A percentile compares a stretch with the other conserved stretches of the same genome.
These are phyloP conservation scores for Pleurotus cornucopiae DNA, from an alignment of 768 basidiomycete genomes.

Conservation along the genomic window DNA sequence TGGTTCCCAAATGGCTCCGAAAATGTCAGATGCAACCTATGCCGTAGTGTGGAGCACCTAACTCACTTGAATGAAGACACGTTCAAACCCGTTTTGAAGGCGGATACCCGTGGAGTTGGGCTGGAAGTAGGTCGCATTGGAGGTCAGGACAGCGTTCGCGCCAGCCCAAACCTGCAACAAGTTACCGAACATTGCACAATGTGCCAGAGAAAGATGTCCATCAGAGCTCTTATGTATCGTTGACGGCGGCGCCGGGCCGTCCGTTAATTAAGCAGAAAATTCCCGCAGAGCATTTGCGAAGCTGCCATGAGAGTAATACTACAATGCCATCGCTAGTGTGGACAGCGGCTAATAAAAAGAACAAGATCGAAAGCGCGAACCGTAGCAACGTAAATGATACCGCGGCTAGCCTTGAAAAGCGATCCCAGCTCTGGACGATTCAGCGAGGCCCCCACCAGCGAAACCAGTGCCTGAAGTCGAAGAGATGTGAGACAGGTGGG, in stretches of 20 bases:
- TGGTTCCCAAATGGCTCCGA: slow-evolving; percentile 32
- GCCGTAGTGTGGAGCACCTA: not conserved
- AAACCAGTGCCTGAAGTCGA: slow-evolving; percentile 74
- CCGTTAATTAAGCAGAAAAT: no score
- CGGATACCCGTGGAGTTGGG: slow-evolving; percentile 29
- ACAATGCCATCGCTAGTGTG: no score
- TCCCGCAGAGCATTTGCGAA: no score
- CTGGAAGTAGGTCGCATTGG: slow-evolving; percentile 17
- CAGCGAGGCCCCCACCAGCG: slow-evolving; percentile 92
- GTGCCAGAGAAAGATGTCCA: not conserved
- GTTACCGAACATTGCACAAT: not conserved
- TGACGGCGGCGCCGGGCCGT: not conserved
- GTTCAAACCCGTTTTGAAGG: slow-evolving; percentile 30
- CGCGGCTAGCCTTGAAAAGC: slow-evolving; percentile 74
- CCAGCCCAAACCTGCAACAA: not conserved
- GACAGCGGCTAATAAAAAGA: no score
- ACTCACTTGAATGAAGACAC: slow-evolving; percentile 27
- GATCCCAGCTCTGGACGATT: slow-evolving; percentile 72
- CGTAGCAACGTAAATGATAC: not conserved
- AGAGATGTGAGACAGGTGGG: not conserved
- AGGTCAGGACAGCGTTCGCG: not conserved
- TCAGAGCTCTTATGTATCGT: not conserved
- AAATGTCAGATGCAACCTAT: not conserved
- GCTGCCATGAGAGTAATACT: no score
- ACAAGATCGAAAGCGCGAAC: no score